Conservation (phyloP, 2,329 filamentous ascomycete genomes). For the Sarocladium strictum region DNA sequence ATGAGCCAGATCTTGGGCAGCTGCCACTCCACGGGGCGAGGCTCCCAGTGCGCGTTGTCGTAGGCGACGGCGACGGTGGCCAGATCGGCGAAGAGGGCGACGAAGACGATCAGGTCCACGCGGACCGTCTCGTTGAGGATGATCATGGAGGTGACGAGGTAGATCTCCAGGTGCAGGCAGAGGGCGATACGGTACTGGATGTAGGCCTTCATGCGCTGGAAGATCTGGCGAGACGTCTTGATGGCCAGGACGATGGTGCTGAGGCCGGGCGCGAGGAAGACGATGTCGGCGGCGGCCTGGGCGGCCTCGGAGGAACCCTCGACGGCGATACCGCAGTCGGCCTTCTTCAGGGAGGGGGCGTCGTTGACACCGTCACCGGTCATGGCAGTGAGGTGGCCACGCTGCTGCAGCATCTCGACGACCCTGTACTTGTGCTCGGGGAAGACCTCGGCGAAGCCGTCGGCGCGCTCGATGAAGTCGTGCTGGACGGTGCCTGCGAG, state of each 20-base stretch:
- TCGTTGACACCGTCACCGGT: constrained; percentile 74
- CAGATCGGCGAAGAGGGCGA: constrained; percentile 73
- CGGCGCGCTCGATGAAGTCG: constrained; percentile 69
- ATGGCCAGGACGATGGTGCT: constrained; percentile 67
- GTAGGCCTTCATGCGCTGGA: constrained; percentile 74
- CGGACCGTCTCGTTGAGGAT: constrained; percentile 73
- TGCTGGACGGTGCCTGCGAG: constrained; percentile 67
- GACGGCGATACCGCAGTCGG: constrained; percentile 68
- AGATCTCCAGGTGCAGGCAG: constrained; percentile 69
- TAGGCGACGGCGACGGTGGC: constrained; percentile 74
- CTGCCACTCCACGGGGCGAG: constrained; percentile 73
- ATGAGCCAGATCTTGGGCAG: constrained; percentile 78
- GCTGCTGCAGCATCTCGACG: constrained; percentile 69
- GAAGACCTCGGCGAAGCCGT: constrained; percentile 70
- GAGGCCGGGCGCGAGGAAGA: constrained; percentile 68
- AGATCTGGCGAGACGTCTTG: constrained; percentile 69
- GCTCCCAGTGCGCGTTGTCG: constrained; percentile 72
- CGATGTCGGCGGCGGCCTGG: constrained; percentile 67
- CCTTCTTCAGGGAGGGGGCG: constrained; percentile 67
- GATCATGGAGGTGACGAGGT: constrained; percentile 72
- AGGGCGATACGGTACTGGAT: constrained; percentile 73
- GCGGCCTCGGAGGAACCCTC: constrained; percentile 67
- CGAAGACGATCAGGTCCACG: constrained; percentile 70
- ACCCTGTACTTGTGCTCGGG: constrained; percentile 70
- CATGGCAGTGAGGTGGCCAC: constrained; percentile 69